phyloP scores from a whole-genome alignment of 805 yeast species.

The Nakazawaea molendinolei region DNA sequence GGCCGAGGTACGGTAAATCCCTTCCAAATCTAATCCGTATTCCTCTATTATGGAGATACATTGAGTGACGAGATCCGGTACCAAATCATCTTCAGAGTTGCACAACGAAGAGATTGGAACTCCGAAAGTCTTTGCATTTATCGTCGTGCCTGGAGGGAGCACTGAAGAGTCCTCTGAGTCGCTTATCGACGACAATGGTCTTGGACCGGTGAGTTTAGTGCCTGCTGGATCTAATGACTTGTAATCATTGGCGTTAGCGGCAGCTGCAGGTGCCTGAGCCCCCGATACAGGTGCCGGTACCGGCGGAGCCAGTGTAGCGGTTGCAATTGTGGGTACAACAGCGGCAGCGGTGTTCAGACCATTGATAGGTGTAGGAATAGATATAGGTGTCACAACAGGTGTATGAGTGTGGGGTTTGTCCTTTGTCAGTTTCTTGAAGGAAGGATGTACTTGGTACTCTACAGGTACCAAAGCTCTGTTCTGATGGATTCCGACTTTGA shows the following conservation, averaged over 20 bases:
- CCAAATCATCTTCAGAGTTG: slow-evolving; percentile 81
- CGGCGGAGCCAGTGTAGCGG: slow-evolving; percentile 10
- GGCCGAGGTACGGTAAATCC: slow-evolving; percentile 84
- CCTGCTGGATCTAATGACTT: slow-evolving; percentile 1
- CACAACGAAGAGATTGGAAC: slow-evolving; percentile 72
- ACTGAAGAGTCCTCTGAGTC: slow-evolving; percentile 4
- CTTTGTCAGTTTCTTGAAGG: slow-evolving; percentile 28
- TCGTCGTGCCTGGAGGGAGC: slow-evolving; percentile 29
- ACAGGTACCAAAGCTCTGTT: slow-evolving; percentile 52
- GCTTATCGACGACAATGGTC: slow-evolving; percentile 23
- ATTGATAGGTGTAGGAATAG: too few relatives aligned
- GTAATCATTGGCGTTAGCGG: background rate
- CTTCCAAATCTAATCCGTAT: slow-evolving; percentile 81
- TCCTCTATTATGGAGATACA: slow-evolving; percentile 83
- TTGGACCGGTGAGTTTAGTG: slow-evolving; percentile 18
- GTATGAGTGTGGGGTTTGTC: background rate
- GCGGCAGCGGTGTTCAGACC: slow-evolving; percentile 9
- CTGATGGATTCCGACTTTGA: slow-evolving; percentile 32
- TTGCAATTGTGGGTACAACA: slow-evolving; percentile 7
- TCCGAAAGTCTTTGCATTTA: slow-evolving; percentile 57
- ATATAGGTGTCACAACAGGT: too few relatives aligned
- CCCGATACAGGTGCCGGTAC: slow-evolving; percentile 12
- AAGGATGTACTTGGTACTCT: slow-evolving; percentile 65
- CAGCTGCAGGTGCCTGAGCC: background rate
- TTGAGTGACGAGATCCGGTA: slow-evolving; percentile 83